Evolutionary conservation across 2,329 filamentous ascomycete genomes (phyloP).

Genomic region (Akanthomyces lecanii): DNA sequence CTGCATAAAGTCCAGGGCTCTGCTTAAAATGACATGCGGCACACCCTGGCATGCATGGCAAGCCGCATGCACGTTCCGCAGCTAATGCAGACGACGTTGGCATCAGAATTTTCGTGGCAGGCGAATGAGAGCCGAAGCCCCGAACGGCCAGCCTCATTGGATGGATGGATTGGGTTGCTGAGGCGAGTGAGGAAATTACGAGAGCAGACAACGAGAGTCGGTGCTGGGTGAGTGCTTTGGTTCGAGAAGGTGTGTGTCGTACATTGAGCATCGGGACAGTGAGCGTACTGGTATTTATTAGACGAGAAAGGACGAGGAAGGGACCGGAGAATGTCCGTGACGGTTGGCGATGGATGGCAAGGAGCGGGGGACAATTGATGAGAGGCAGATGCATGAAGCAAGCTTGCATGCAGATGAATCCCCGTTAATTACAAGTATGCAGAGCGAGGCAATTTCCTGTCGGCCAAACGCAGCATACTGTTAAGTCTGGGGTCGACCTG

Average conservation of each 20-base stretch:
- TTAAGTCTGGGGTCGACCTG: background rate
- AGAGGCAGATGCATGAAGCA: background rate
- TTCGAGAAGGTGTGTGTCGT: background rate
- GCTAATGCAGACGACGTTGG: background rate
- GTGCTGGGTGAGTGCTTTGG: background rate
- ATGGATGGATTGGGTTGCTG: background rate
- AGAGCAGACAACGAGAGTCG: background rate
- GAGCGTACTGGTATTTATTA: background rate
- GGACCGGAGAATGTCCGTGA: background rate
- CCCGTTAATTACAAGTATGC: too few species aligned
- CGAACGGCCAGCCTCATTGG: background rate
- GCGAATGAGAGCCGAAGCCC: background rate
- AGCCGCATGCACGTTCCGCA: background rate
- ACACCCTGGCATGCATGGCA: constrained; percentile 5
- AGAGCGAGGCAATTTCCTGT: too few species aligned
- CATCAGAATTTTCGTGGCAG: background rate
- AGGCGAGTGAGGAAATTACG: background rate
- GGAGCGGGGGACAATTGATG: background rate
- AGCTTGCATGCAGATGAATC: background rate
- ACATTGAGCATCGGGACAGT: background rate
- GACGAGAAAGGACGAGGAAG: background rate
- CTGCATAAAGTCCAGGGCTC: constrained; percentile 1
- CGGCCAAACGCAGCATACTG: too few species aligned
- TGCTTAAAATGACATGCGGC: constrained; percentile 4
- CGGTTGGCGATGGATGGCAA: background rate